Conservation (phyloP, 140 eudicot genomes). For the Stevia rebaudiana region DNA sequence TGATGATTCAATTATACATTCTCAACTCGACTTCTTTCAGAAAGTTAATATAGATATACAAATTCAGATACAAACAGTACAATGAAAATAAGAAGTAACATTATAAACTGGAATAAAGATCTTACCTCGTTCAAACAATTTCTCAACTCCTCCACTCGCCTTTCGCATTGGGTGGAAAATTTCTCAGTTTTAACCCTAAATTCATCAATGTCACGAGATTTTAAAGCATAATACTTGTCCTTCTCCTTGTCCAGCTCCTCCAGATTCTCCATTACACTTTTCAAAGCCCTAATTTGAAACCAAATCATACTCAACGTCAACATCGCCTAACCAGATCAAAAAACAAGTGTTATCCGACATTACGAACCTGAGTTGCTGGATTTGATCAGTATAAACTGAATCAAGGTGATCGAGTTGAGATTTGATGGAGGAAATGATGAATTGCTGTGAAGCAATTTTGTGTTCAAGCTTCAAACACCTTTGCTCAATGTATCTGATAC, state of each 20-base stretch:
- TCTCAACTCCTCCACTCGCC: conserved; percentile 39
- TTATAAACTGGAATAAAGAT: conserved; percentile 1
- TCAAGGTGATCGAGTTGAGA: conserved; percentile 37
- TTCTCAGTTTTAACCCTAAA: conserved; percentile 28
- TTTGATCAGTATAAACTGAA: conserved; percentile 13
- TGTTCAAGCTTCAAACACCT: conserved; percentile 46
- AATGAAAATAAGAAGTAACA: not conserved
- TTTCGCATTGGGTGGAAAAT: conserved; percentile 23
- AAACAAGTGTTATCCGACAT: not conserved
- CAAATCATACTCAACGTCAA: conserved; percentile 5
- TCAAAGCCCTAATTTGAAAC: conserved; percentile 44
- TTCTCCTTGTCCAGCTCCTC: conserved; percentile 45
- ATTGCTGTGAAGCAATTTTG: conserved; percentile 39
- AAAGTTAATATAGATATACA: not conserved
- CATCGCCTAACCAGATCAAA: not conserved
- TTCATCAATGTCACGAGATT: conserved; percentile 35
- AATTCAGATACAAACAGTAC: conserved; percentile 1
- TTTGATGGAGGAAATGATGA: conserved; percentile 42
- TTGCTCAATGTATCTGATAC: conserved; percentile 37
- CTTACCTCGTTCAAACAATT: conserved; percentile 37
- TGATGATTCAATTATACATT: not conserved
- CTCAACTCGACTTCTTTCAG: not conserved
- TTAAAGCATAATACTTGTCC: conserved; percentile 26
- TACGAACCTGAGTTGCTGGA: conserved; percentile 41
- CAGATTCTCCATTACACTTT: conserved; percentile 36